Evolutionary conservation across 768 basidiomycete genomes (phyloP), one percentile per base, ranked within the genome.

Genomic region (Lentinula detonsa): DNA sequence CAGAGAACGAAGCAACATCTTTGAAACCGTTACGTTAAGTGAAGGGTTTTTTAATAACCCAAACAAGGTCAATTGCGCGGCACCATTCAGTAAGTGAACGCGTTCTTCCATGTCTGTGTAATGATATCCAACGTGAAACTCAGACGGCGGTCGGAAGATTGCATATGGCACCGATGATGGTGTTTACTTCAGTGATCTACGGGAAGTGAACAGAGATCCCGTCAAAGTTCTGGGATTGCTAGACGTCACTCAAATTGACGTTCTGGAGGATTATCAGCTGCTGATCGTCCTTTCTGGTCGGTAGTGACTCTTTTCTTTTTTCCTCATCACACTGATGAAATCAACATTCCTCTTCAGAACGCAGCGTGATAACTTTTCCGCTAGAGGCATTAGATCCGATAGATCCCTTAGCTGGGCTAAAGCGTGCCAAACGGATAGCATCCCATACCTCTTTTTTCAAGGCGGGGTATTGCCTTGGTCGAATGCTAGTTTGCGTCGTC

Each of bases 361-460:
- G 95, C 40, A 91, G 93, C 71, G 97, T 98, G 5, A 87, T 96
- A 53, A 97, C 96, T 1, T 98, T 97, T 77, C 95, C 95, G 0
- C 78, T 99, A 13, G 97, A 99, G 23, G 89, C 93, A 5, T 78
- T 99, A 45, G 93, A 97, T 67, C 87, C 89, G 1, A 83, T 85
- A 67, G 97, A 99, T 68, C 94, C 96, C 0, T 84, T 89, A 73
- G 88, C 91, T 2, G 95, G 95, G 1, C 75, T 97, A 62, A 97
- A 94, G 74, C 87, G 95, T 10, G 95, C 93, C 1, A 97, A 97
- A 74, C 85, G 93, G 61, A 94, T 98, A 68, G 92, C 96, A 0
- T 90, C 93, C 0, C 95, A 98, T 72, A 98, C 95, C 0, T 90
- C 93, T 2, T 98, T 98, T 77, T 98, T 99, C 84, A 98, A 98